Conservation (phyloP, 257 asterid species). For the Nicotiana sylvestris region DNA sequence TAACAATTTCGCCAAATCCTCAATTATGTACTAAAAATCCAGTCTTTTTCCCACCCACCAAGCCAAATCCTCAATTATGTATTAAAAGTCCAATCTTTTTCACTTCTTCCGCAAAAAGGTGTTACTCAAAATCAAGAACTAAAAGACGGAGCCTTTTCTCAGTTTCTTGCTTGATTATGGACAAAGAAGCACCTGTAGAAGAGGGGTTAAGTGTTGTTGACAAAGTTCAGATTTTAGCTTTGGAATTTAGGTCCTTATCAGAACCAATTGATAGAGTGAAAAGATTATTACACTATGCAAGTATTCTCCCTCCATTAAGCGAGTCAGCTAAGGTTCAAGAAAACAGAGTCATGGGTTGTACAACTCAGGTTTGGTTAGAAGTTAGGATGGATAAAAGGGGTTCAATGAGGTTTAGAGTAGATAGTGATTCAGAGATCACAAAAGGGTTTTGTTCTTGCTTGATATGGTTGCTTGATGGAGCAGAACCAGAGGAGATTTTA, state of each 20-base stretch:
- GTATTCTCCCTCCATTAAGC: slow-evolving; percentile 27
- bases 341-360: slow-evolving; percentile 40
- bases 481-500: slow-evolving; percentile 53
- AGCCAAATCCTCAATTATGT: neutral
- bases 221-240: slow-evolving; percentile 35
- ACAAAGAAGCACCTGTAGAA: slow-evolving; percentile 4
- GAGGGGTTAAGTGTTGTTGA: slow-evolving; percentile 36
- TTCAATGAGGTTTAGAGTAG: slow-evolving; percentile 39
- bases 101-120: slow-evolving; percentile 2
- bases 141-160: neutral
- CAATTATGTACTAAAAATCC: neutral
- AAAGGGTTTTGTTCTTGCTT: slow-evolving; percentile 79
- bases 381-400: slow-evolving; percentile 30
- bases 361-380: slow-evolving; percentile 43
- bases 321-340: slow-evolving; percentile 27
- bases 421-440: slow-evolving; percentile 80
- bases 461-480: slow-evolving; percentile 73
- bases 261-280: slow-evolving; percentile 45
- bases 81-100: slow-evolving; percentile 11
- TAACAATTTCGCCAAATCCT: neutral
- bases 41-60: neutral
- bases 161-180: slow-evolving; percentile 16
- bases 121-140: slow-evolving; percentile 1
- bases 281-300: slow-evolving; percentile 38
- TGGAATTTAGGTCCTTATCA: slow-evolving; percentile 29